phyloP scores from a whole-genome alignment of 306 rosid species.

The Mimosa bimucronata region DNA sequence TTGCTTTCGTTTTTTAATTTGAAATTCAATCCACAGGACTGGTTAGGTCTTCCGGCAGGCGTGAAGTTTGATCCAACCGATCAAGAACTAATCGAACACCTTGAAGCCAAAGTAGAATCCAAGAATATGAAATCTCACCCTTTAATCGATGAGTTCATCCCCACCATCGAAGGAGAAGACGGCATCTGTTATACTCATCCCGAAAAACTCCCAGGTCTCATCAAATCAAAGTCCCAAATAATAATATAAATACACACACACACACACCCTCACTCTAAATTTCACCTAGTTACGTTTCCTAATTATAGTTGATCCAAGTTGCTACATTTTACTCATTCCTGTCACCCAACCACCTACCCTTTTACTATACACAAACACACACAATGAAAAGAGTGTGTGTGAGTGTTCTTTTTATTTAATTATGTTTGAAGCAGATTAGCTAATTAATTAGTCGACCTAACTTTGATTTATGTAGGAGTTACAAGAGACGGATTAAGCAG shows the following conservation, averaged over 20 bases:
- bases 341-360: neutral
- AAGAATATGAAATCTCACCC: constrained; percentile 82
- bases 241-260: neutral
- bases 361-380: neutral
- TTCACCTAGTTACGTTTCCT: constrained; percentile 28
- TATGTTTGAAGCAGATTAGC: neutral
- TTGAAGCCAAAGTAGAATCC: constrained; percentile 81
- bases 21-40: constrained; percentile 53
- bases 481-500: constrained; percentile 78
- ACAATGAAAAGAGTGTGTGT: neutral
- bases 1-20: constrained; percentile 10
- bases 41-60: constrained; percentile 92
- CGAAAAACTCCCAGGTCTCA: constrained; percentile 81
- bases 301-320: neutral
- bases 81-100: constrained; percentile 85
- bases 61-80: constrained; percentile 90
- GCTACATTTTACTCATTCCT: neutral
- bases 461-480: constrained; percentile 53
- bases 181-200: constrained; percentile 97
- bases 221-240: neutral
- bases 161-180: constrained; percentile 89
- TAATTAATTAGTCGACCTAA: constrained; percentile 1
- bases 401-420: neutral
- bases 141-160: constrained; percentile 84
- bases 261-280: neutral